Conservation (phyloP, 306 rosid species). For the Malus fusca region DNA sequence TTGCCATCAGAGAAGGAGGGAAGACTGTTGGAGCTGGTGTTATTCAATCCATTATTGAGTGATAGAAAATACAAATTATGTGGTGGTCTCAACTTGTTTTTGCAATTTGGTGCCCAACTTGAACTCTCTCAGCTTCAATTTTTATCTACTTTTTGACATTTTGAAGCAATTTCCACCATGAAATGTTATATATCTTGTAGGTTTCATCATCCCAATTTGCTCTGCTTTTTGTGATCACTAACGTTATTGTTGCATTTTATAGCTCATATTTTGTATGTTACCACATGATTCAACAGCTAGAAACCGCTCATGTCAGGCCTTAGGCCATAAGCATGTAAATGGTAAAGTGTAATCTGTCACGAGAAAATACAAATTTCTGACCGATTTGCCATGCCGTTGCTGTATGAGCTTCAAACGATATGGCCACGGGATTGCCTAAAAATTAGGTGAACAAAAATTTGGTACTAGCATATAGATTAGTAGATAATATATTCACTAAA, state of each 20-base stretch:
- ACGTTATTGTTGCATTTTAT: too few species aligned
- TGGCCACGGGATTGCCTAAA: background rate
- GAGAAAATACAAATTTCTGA: too few species aligned
- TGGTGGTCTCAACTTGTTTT: conserved; percentile 14
- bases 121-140: conserved; percentile 19
- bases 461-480: background rate
- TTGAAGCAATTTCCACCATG: conserved; percentile 32
- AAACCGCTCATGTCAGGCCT: too few species aligned
- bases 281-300: too few species aligned
- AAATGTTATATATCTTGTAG: conserved; percentile 55
- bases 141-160: conserved; percentile 25
- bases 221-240: conserved; percentile 11
- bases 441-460: background rate
- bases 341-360: too few species aligned
- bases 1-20: conserved; percentile 90
- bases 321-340: too few species aligned
- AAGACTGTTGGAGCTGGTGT: conserved; percentile 94
- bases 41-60: conserved; percentile 71
- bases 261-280: too few species aligned
- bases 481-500: background rate
- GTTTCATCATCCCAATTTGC: conserved; percentile 22
- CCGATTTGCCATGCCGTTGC: too few species aligned
- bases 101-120: conserved; percentile 28
- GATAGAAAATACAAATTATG: conserved; percentile 1
- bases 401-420: background rate